Percentiles rank a stretch among this genome's conserved stretches.
Evolutionary conservation across 352 stramenopile species (phyloP).

Genomic region (Thalassiosira exigua): DNA sequence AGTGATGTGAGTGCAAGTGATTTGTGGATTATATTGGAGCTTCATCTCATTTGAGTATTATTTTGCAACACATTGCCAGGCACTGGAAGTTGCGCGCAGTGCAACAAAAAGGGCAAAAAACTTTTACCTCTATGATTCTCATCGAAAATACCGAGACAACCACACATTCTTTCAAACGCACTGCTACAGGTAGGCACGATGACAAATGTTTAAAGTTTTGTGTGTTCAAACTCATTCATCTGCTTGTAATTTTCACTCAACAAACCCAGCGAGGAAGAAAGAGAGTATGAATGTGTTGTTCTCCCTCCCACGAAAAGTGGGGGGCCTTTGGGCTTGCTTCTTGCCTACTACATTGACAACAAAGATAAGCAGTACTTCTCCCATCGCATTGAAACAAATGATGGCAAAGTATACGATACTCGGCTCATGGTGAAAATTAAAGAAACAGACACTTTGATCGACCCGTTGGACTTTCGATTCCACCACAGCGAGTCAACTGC

Average conservation of each 20-base stretch:
- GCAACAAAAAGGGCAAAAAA: constrained; percentile 31
- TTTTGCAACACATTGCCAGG: neutral
- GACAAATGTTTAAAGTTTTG: too few relatives aligned
- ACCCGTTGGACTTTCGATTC: constrained; percentile 48
- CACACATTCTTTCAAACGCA: constrained; percentile 11
- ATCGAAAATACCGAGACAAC: too few relatives aligned
- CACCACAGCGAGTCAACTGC: constrained; percentile 17
- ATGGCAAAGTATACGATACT: constrained; percentile 7
- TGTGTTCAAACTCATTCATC: too few relatives aligned
- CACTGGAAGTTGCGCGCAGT: neutral
- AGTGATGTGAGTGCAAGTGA: too few relatives aligned
- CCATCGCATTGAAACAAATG: constrained; percentile 28
- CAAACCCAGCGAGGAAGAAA: constrained; percentile 5
- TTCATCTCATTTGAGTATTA: too few relatives aligned
- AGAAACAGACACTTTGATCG: constrained; percentile 15
- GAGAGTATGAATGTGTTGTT: constrained; percentile 30
- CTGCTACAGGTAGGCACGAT: too few relatives aligned
- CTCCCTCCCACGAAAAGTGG: constrained; percentile 35
- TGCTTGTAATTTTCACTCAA: constrained; percentile 31
- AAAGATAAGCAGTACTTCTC: constrained; percentile 13
- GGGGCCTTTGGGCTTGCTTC: constrained; percentile 23
- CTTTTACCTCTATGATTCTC: constrained; percentile 37
- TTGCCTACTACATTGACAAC: constrained; percentile 11
- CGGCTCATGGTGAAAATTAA: constrained; percentile 28
- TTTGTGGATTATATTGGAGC: too few relatives aligned